These are phyloP conservation scores for Triticum urartu DNA, from an alignment of 176 grass and related monocot species.

Conservation along the genomic window DNA sequence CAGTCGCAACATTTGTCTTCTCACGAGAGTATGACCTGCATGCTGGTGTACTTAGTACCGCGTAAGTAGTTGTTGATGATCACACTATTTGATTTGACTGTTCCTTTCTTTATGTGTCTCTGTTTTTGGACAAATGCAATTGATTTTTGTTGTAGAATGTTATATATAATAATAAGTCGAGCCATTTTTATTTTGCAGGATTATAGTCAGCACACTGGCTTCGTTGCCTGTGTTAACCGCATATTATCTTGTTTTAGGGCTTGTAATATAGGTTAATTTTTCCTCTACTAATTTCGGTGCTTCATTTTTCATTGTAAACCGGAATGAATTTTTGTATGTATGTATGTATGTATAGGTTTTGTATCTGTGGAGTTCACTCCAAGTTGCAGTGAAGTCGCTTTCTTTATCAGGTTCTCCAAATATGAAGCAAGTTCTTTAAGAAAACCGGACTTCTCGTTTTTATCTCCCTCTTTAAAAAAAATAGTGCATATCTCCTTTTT, in stretches of 20 bases:
- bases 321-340: not conserved
- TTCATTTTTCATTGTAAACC: not conserved
- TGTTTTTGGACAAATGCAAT: no score
- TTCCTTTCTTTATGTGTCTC: no score
- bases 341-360: not conserved
- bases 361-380: no score
- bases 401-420: no score
- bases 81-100: not conserved
- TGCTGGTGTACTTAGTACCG: conserved; percentile 65
- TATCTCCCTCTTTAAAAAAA: no score
- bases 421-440: no score
- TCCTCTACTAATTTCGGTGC: not conserved
- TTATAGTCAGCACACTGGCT: conserved; percentile 64
- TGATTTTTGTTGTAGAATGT: not conserved
- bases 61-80: conserved; percentile 40
- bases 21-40: conserved; percentile 70
- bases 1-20: conserved; percentile 66
- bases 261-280: conserved; percentile 30
- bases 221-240: conserved; percentile 55
- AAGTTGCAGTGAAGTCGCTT: no score
- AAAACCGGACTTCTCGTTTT: no score
- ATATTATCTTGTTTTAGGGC: conserved; percentile 55
- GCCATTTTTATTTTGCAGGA: conserved; percentile 27
- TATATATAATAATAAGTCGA: not conserved
- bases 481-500: no score